Evolutionary conservation across 1,284 basidiomycete species (phyloP), one percentile per base, ranked within the genome.

Genomic region (Gomphus sp.): DNA sequence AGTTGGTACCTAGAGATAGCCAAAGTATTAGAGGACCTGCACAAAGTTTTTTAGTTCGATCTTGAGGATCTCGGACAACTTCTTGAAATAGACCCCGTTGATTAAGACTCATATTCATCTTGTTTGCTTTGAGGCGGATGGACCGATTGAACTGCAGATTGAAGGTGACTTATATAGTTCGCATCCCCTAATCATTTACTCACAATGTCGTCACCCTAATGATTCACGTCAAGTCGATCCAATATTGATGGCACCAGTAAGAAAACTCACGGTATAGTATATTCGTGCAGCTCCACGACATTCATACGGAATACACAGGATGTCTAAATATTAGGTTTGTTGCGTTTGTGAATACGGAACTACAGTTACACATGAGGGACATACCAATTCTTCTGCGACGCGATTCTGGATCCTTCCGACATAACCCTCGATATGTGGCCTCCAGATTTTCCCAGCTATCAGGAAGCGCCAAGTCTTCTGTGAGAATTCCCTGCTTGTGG

Each of bases 101-200:
- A 66, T 95, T 96, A 47, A 97, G 77, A 14, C 86, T 89, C 71
- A 86, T 93, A 0, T 92, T 92, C 69, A 87, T 80, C 60, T 80
- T 83, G 62, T 82, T 81, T 3, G 93, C 93, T 70, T 93, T 93
- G 64, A 89, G 71, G 16, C 93, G 82, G 69, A 96, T 84, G 4
- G 87, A 87, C 10, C 93, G 85, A 70, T 96, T 97, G 73, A 96
- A 96, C 90, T 93, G 12, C 53, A 45, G 36, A 43, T 44, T 52
- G 61, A 53, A 6, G 37, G 33, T 47, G 25, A 61, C 33, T 44
- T 9, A 37, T 36, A 52, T 31, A 22, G 58, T 31, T 50, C 34
- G 52, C 39, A 12, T 10, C 16, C 33, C 14, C 12, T 14, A 39
- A 5, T 28, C 18, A 34, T 31, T 52, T 31, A 71, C 82, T 66